Evolutionary conservation across 2,329 filamentous ascomycete genomes (phyloP).

Genomic region (Acarospora socialis): DNA sequence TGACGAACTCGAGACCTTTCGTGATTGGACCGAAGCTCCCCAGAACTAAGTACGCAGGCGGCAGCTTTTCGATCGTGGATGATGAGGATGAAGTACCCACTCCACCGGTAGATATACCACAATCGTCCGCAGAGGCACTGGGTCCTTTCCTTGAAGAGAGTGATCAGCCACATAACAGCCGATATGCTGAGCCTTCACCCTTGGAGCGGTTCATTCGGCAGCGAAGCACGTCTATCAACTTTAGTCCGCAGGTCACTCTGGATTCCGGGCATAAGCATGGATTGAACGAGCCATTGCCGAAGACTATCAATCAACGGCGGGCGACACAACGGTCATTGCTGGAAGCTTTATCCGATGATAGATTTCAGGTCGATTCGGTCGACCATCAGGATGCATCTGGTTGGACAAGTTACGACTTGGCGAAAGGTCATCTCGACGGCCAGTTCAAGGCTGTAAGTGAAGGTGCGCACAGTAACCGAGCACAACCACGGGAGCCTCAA

Average conservation of each 20-base stretch:
- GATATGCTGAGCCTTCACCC: slow-evolving; percentile 20
- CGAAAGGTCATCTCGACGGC: slow-evolving; percentile 4
- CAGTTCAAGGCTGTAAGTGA: not conserved
- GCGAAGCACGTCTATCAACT: slow-evolving; percentile 28
- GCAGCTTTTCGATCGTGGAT: too few species aligned
- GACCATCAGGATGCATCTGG: slow-evolving; percentile 8
- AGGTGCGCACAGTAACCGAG: not conserved
- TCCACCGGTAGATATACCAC: slow-evolving; percentile 13
- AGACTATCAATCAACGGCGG: slow-evolving; percentile 13
- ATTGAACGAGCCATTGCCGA: slow-evolving; percentile 26
- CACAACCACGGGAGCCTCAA: slow-evolving; percentile 4
- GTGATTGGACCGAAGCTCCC: too few species aligned
- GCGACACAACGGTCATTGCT: slow-evolving; percentile 13
- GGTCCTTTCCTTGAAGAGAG: slow-evolving; percentile 8
- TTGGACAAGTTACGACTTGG: slow-evolving; percentile 4
- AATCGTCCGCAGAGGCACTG: slow-evolving; percentile 2
- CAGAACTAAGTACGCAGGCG: too few species aligned
- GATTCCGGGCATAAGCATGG: slow-evolving; percentile 26
- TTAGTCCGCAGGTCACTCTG: slow-evolving; percentile 27
- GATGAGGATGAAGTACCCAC: slow-evolving; percentile 8
- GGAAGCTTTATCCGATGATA: slow-evolving; percentile 14
- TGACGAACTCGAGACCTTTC: too few species aligned
- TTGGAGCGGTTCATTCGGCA: slow-evolving; percentile 28
- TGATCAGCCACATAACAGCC: slow-evolving; percentile 20
- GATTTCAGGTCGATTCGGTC: not conserved